Evolutionary conservation across 805 yeast species (phyloP).

Genomic region (Wickerhamiella musiphila): DNA sequence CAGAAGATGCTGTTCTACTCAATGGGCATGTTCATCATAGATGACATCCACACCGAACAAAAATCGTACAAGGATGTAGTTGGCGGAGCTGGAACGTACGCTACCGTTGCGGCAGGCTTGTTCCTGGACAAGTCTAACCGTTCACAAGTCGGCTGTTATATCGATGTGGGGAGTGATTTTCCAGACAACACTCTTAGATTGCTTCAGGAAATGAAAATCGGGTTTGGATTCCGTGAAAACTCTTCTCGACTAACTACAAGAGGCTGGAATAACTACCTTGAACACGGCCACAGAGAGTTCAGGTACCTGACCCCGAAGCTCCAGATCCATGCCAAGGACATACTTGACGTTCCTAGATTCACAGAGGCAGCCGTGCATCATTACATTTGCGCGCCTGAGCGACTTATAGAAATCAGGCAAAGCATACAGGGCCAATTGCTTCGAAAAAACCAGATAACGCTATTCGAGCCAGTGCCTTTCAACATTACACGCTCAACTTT

Average conservation of each 20-base stretch:
- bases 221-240: constrained; percentile 37
- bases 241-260: constrained; percentile 46
- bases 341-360: constrained; percentile 25
- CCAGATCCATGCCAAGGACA: constrained; percentile 40
- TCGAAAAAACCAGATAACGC: constrained; percentile 26
- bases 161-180: constrained; percentile 70
- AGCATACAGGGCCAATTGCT: constrained; percentile 21
- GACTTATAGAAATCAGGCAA: constrained; percentile 38
- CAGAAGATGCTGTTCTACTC: constrained; percentile 31
- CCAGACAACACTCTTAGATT: constrained; percentile 31
- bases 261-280: constrained; percentile 64
- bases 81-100: constrained; percentile 87
- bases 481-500: constrained; percentile 40
- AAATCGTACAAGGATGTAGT: constrained; percentile 31
- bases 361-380: constrained; percentile 37
- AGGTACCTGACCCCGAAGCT: constrained; percentile 43
- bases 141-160: constrained; percentile 39
- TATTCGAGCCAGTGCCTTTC: constrained; percentile 84
- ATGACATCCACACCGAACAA: constrained; percentile 51
- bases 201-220: constrained; percentile 45
- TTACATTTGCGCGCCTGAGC: constrained; percentile 51
- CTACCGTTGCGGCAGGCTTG: constrained; percentile 52
- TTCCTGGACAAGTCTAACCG: constrained; percentile 27
- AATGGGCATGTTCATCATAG: constrained; percentile 81
- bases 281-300: constrained; percentile 42